These are phyloP conservation scores for Prunus fruticosa DNA, from an alignment of 306 rosid species.

Conservation along the genomic window DNA sequence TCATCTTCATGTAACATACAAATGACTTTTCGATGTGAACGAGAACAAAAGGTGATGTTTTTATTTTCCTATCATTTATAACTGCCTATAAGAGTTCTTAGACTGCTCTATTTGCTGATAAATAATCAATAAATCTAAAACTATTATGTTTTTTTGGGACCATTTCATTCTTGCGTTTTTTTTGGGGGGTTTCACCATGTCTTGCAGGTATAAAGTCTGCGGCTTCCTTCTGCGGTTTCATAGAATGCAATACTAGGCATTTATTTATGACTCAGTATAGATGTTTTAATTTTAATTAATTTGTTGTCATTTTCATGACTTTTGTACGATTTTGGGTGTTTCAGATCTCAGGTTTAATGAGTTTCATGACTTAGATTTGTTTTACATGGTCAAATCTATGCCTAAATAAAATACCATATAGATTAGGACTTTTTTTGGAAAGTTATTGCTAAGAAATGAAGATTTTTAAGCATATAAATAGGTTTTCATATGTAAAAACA, in stretches of 20 bases:
- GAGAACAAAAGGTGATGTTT: not conserved
- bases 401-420: not conserved
- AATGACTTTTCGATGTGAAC: too few relatives aligned
- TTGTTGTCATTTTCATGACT: not conserved
- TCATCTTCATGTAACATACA: not conserved
- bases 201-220: not conserved
- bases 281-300: too few relatives aligned
- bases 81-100: not conserved
- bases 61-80: not conserved
- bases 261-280: not conserved
- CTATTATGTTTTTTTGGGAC: too few relatives aligned
- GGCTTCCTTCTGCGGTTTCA: not conserved
- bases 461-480: not conserved
- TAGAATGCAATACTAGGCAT: conserved; percentile 3
- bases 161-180: not conserved
- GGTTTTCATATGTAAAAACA: not conserved
- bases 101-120: too few relatives aligned
- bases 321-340: not conserved
- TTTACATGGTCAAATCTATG: not conserved
- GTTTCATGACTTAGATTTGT: not conserved
- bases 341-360: not conserved
- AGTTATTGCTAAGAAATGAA: not conserved
- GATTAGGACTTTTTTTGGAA: not conserved
- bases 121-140: too few relatives aligned
- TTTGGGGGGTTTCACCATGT: not conserved